phyloP scores from a whole-genome alignment of 83 land plant genomes.

The Picea abies region DNA sequence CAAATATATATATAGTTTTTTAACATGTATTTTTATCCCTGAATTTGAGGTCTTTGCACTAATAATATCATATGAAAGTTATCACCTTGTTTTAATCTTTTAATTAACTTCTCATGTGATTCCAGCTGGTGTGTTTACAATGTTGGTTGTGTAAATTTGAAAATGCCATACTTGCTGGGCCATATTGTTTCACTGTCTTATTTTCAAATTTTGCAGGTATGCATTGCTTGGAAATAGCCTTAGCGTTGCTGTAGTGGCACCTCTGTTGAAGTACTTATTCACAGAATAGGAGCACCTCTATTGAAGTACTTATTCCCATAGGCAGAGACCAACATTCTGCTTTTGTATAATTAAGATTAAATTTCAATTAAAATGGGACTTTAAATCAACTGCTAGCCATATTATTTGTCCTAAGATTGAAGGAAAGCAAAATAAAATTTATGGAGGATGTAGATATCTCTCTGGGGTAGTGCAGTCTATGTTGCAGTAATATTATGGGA shows the following conservation, averaged over 20 bases:
- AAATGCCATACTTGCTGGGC: not conserved
- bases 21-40: too few species aligned
- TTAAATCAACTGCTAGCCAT: not conserved
- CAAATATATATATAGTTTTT: too few species aligned
- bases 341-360: not conserved
- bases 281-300: slow-evolving; percentile 13
- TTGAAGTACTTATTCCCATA: not conserved
- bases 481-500: not conserved
- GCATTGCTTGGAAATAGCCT: slow-evolving; percentile 93
- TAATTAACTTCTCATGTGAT: too few species aligned
- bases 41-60: too few species aligned
- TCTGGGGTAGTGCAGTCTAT: not conserved
- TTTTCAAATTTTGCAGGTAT: slow-evolving; percentile 54
- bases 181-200: not conserved
- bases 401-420: not conserved
- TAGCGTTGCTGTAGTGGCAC: slow-evolving; percentile 83
- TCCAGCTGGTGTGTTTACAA: not conserved
- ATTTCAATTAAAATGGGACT: not conserved
- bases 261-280: slow-evolving; percentile 74
- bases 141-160: not conserved
- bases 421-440: not conserved
- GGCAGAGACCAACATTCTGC: not conserved
- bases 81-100: too few species aligned
- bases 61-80: too few species aligned
- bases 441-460: not conserved